Conservation (phyloP, 345 rosid species). For the Pistacia integerrima region DNA sequence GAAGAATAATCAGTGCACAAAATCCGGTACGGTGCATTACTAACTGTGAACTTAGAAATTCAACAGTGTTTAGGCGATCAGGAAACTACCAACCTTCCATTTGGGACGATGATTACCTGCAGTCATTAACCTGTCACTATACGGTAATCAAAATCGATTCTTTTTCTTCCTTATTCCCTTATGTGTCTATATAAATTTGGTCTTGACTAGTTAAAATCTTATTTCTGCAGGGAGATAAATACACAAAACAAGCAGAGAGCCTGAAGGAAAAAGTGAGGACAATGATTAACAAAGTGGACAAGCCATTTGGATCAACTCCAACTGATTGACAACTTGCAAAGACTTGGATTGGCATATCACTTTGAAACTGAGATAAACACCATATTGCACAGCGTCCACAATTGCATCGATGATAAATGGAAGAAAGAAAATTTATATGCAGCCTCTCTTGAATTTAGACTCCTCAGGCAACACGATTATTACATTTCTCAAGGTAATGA, state of each 20-base stretch:
- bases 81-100: constrained; percentile 4
- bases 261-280: not conserved
- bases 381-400: not conserved
- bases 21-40: not conserved
- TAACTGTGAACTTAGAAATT: not conserved
- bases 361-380: constrained; percentile 7
- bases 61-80: not conserved
- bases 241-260: not conserved
- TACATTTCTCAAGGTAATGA: not conserved
- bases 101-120: constrained; percentile 11
- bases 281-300: not conserved
- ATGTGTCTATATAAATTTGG: too few species aligned
- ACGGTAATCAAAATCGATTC: not conserved
- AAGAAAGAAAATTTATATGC: constrained; percentile 6
- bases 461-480: constrained; percentile 3
- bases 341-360: constrained; percentile 21
- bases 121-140: not conserved
- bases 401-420: not conserved
- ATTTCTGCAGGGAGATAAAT: not conserved
- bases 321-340: constrained; percentile 17
- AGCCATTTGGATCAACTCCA: constrained; percentile 10
- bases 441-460: constrained; percentile 11
- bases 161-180: too few species aligned
- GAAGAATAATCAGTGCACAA: not conserved
- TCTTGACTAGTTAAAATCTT: not conserved